A percentile compares a stretch with the other conserved stretches of the same genome.
Evolutionary conservation across 345 rosid species (phyloP).

Genomic region (Adansonia digitata): DNA sequence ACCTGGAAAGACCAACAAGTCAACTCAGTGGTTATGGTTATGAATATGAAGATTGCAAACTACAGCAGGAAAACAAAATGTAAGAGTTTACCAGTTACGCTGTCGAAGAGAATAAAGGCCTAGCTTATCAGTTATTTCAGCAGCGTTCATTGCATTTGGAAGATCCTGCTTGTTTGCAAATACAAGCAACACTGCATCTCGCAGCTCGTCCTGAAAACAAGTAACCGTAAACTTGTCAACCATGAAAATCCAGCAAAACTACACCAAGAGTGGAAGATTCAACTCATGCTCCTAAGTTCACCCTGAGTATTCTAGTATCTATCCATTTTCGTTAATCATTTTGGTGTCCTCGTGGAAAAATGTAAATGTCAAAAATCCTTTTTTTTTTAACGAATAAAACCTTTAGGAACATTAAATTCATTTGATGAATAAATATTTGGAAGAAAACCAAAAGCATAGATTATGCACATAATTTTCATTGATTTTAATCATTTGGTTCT

Average conservation of each 20-base stretch:
- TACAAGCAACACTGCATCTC: slow-evolving; percentile 83
- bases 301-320: not conserved
- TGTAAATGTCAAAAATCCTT: not conserved
- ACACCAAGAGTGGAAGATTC: not conserved
- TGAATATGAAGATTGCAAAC: not conserved
- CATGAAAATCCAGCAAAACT: not conserved
- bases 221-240: slow-evolving; percentile 7
- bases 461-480: not conserved
- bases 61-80: not conserved
- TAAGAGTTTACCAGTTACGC: slow-evolving; percentile 49
- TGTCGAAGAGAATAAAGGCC: slow-evolving; percentile 60
- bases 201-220: slow-evolving; percentile 70
- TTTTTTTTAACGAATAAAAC: not conserved
- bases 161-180: slow-evolving; percentile 92
- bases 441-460: not conserved
- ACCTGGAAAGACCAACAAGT: slow-evolving; percentile 39
- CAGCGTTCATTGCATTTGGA: slow-evolving; percentile 94
- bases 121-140: slow-evolving; percentile 73
- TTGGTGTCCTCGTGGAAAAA: not conserved
- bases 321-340: not conserved
- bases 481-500: not conserved
- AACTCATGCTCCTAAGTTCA: not conserved
- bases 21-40: not conserved
- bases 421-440: not conserved
- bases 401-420: not conserved